Percentiles rank a stretch among this genome's conserved stretches.
Conservation (phyloP, 148 eudicot genomes). For the Vaccinium darrowii region DNA sequence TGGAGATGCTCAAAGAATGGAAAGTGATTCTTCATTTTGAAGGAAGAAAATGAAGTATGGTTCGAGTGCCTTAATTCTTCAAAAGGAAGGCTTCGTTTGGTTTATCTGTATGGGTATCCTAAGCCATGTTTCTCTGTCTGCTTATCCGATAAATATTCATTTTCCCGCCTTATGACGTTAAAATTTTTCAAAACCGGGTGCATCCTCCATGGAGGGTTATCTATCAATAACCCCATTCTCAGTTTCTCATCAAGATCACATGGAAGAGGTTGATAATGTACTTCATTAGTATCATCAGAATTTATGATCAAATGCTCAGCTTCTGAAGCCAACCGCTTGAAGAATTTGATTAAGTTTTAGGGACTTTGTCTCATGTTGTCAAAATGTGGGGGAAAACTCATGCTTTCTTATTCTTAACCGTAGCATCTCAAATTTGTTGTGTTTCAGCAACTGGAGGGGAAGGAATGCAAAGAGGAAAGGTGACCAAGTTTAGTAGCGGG, state of each 20-base stretch:
- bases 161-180: not conserved
- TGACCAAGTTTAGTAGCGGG: conserved; percentile 77
- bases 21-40: too few relatives aligned
- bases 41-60: too few relatives aligned
- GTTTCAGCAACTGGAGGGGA: conserved; percentile 23
- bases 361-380: not conserved
- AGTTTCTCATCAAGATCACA: not conserved
- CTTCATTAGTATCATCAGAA: not conserved
- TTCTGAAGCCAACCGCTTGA: not conserved
- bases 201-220: not conserved
- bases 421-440: too few relatives aligned
- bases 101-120: too few relatives aligned
- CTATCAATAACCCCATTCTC: not conserved
- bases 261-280: not conserved
- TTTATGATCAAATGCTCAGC: not conserved
- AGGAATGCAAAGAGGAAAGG: conserved; percentile 44
- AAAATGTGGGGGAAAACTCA: not conserved
- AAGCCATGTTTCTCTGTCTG: not conserved
- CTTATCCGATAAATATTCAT: not conserved
- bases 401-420: not conserved
- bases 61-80: too few relatives aligned
- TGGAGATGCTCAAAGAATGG: too few relatives aligned
- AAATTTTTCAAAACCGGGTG: not conserved
- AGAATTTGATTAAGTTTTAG: not conserved
- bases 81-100: too few relatives aligned